Conservation (phyloP, 148 eudicot species). For the Rhododendron ovatum region DNA sequence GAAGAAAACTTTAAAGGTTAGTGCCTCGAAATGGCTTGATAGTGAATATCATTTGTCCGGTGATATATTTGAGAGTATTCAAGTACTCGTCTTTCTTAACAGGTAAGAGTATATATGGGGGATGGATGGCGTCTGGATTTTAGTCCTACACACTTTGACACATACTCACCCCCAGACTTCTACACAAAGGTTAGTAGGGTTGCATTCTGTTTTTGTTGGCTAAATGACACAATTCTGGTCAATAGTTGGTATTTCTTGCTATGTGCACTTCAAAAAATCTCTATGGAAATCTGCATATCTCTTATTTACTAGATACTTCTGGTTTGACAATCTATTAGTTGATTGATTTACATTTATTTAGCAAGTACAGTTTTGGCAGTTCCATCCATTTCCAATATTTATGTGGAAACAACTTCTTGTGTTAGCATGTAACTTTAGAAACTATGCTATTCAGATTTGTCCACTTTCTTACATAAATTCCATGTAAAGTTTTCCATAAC, state of each 20-base stretch:
- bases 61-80: not conserved
- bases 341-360: not conserved
- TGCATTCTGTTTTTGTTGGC: not conserved
- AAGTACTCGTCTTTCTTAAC: constrained; percentile 3
- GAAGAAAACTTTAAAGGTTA: constrained; percentile 56
- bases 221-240: not conserved
- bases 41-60: not conserved
- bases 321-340: not conserved
- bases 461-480: not conserved
- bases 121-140: constrained; percentile 85
- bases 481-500: not conserved
- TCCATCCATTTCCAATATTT: not conserved
- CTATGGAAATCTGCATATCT: not conserved
- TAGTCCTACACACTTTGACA: constrained; percentile 67
- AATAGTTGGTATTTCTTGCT: not conserved
- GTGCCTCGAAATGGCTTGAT: constrained; percentile 1
- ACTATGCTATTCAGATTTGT: not conserved
- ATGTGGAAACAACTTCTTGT: not conserved
- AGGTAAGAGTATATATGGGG: constrained; percentile 76
- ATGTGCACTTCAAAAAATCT: not conserved
- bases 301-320: not conserved
- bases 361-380: not conserved
- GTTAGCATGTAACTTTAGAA: not conserved
- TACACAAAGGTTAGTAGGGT: constrained; percentile 59
- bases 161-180: constrained; percentile 85